Base-by-base conservation (phyloP, 2,329 filamentous ascomycete species). In the Phaeosphaeriaceae sp. region DNA sequence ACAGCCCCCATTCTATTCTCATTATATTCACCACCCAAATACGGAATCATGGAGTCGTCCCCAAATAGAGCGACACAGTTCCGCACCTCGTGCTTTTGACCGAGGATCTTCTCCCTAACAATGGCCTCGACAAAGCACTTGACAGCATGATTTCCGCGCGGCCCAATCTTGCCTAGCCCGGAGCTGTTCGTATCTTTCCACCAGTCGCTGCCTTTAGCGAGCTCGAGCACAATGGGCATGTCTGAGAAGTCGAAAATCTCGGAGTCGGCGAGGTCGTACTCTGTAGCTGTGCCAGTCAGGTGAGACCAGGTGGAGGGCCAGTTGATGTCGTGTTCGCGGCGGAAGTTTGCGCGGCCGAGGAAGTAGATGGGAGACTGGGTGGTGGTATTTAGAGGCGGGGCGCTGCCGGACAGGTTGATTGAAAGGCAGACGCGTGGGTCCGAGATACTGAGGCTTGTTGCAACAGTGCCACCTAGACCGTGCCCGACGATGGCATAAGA, bases 271-370 rank as follows among this genome's bases (percentile, higher is more conserved):
- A 67, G 47, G 21, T 66, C 62, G 36, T 55, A 66, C 35, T 70
- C 66, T 0, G 58, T 59, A 1, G 52, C 52, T 1, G 36, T 46
- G 7, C 65, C 63, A 0, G 32, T 46, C 16, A 68, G 52, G 2
- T 57, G 41, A 3, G 38, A 28, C 61, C 60, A 67, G 20, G 92
- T 94, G 43, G 87, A 84, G 59, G 87, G 88, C 63, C 84, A 86
- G 67, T 97, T 89, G 76, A 97, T 92, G 74, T 94, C 96, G 75
- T 97, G 95, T 73, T 92, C 93, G 81, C 93, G 97, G 4, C 88
- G 87, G 74, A 96, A 97, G 76, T 96, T 96, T 68, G 90, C 40
- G 32, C 56, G 61, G 26, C 67, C 64, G 36, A 70, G 62, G 61
- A 69, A 69, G 38, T 59, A 58, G 41, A 61, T 55, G 4, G 57